Evolutionary conservation across 768 basidiomycete genomes (phyloP), one percentile per base, ranked within the genome.

Genomic region (Mycena galopus): DNA sequence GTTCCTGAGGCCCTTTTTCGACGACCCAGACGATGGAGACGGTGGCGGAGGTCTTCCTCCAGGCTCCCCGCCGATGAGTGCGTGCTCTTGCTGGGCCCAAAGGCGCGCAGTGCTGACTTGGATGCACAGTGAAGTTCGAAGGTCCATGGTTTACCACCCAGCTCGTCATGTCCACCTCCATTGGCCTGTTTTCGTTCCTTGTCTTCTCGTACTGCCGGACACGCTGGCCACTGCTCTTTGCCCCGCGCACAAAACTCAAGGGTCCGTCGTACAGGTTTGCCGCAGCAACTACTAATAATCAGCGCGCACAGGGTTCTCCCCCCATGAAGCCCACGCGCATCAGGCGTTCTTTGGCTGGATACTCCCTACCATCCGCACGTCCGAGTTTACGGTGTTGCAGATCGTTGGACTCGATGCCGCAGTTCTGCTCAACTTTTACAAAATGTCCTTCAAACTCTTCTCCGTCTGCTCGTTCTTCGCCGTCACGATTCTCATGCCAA

Each of bases 61-160:
- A 0, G 91, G 91, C 32, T 82, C 90, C 30, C 91, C 91, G 32
- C 91, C 91, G 8, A 91, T 86, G n/a, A 77, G 91, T 91, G 78
- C 77, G 89, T 85, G 6, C 25, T 19, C 23, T 63, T 2, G 39
- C 17, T 14, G 1, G 23, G 10, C 30, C 14, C n/a, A 21, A 37
- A 2, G 9, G 29, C 35, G 63, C 57, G 33, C n/a, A n/a, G 51
- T 35, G 30, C 55, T 75, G 66, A 76, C 78, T 21, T 14, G 17
- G 27, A 62, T 17, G 6, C 69, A 59, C 77, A 95, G 94, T 86
- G 74, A 94, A 88, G 78, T 96, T 94, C 80, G 92, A 94, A 78
- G 97, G 97, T 0, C 96, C 96, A 37, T 99, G 98, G 98, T 94
- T 99, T 82, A 91, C 91, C 25, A 98, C 97, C 2, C 97, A 99